Evolutionary conservation across 306 rosid species (phyloP), one percentile per base, ranked within the genome.

Genomic region (Corylus heterophylla): DNA sequence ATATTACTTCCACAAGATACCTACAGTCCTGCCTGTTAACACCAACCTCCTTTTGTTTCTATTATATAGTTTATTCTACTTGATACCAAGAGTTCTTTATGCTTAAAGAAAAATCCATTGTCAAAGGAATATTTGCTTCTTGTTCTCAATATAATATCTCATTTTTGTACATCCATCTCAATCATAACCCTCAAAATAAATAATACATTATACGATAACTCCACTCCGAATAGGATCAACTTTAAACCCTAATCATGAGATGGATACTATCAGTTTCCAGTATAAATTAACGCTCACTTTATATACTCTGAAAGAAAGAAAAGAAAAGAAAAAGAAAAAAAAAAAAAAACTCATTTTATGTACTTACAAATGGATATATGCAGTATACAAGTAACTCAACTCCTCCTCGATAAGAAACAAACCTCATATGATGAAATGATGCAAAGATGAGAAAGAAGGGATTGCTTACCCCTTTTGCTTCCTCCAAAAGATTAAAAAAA

Each of bases 341-440:
- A 48, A 9, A 12, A 48, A 48, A 86, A 77, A 94, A 84, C 90
- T 78, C 93, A 83, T 90, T 89, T 88, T 82, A 88, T 85, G 85
- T 93, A 91, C 86, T 89, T 88, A 89, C 90, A 91, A 78, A 89
- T 85, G 86, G 81, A 84, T 88, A 83, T 89, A 89, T 82, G 87
- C 84, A 88, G 90, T 89, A 79, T 92, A 93, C 96, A 89, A 78
- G 82, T 86, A 86, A 88, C 89, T 88, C 89, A 83, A 61, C 83
- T 80, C 74, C 69, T 77, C 80, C 85, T 80, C 82, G 80, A 72
- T 68, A 86, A 88, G 69, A 89, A 93, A 89, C 94, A 89, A 85
- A 81, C 85, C 92, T 89, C 90, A 87, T 72, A 18, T 16, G 72
- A 39, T 74, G 75, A 74, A 72, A 90, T 80, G 80, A 85, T 76